Evolutionary conservation across 768 basidiomycete genomes (phyloP).

Genomic region (Termitomyces sp.): DNA sequence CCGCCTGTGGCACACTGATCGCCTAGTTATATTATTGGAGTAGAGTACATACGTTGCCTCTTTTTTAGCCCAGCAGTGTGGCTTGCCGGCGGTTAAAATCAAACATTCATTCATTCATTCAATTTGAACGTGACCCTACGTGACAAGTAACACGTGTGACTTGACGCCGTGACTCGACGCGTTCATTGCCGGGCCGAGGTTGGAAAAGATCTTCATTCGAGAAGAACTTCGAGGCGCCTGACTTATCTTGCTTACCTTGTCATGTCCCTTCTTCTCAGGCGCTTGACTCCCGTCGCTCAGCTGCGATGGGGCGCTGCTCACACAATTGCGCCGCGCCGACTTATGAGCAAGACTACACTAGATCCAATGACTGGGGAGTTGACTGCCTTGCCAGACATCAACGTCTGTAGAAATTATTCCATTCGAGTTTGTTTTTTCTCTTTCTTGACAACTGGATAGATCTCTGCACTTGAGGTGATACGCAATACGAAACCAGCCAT

Average conservation of each 20-base stretch:
- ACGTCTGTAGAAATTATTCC: slow-evolving; percentile 19
- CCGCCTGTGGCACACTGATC: too few species aligned
- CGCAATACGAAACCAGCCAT: slow-evolving; percentile 48
- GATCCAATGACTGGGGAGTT: slow-evolving; percentile 16
- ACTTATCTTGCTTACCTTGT: too few species aligned
- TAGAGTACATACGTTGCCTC: too few species aligned
- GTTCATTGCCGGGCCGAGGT: too few species aligned
- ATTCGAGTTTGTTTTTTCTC: not conserved
- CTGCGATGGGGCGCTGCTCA: slow-evolving; percentile 12
- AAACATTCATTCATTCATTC: too few species aligned
- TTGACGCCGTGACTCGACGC: not conserved
- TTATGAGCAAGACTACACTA: slow-evolving; percentile 6
- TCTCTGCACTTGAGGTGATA: slow-evolving; percentile 43
- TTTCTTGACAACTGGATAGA: slow-evolving; percentile 26
- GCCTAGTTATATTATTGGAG: too few species aligned
- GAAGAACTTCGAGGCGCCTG: not conserved
- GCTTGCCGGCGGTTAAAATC: too few species aligned
- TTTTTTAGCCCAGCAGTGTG: too few species aligned
- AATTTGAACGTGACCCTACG: too few species aligned
- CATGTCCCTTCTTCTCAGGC: slow-evolving; percentile 12
- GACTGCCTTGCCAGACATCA: slow-evolving; percentile 27
- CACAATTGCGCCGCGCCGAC: slow-evolving; percentile 3
- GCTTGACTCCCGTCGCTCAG: slow-evolving; percentile 4
- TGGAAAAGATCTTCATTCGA: not conserved
- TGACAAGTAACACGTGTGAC: not conserved